These are phyloP conservation scores for Candida sanyaensis DNA, from an alignment of 1,139 yeast genomes.

Conservation along the genomic window DNA sequence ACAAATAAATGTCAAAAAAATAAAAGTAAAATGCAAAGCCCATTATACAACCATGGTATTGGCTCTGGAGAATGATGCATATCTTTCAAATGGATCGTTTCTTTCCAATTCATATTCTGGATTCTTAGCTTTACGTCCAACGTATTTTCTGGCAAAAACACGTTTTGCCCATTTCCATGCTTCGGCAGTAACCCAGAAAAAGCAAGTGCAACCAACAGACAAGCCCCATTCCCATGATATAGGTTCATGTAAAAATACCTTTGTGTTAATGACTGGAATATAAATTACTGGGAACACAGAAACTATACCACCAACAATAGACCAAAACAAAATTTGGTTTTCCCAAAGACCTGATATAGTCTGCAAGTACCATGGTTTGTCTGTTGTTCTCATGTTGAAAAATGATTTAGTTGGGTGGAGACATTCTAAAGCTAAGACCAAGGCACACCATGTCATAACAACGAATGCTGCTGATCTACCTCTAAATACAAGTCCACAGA, in stretches of 20 bases:
- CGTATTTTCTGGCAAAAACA: too few species aligned
- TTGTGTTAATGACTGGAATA: slow-evolving; percentile 81
- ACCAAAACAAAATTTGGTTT: slow-evolving; percentile 83
- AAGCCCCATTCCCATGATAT: slow-evolving; percentile 95
- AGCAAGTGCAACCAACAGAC: slow-evolving; percentile 69
- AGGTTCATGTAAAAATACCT: too few species aligned
- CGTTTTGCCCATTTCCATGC: slow-evolving; percentile 70
- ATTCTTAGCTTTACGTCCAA: slow-evolving; percentile 52
- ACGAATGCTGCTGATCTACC: slow-evolving; percentile 85
- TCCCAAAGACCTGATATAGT: slow-evolving; percentile 66
- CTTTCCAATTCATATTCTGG: slow-evolving; percentile 71
- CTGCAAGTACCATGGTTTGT: slow-evolving; percentile 23
- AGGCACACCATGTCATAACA: slow-evolving; percentile 88
- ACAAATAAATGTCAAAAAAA: background rate
- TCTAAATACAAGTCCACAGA: slow-evolving; percentile 69
- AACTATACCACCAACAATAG: slow-evolving; percentile 72
- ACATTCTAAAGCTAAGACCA: slow-evolving; percentile 88
- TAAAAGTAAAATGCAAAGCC: background rate
- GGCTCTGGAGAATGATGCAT: slow-evolving; percentile 57
- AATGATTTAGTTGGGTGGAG: slow-evolving; percentile 74
- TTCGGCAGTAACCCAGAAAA: slow-evolving; percentile 62
- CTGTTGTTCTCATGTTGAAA: slow-evolving; percentile 55
- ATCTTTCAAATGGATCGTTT: slow-evolving; percentile 47
- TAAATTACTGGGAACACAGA: slow-evolving; percentile 83
- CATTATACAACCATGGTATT: slow-evolving; percentile 30